Percentiles rank a stretch among this genome's conserved stretches.
phyloP scores from a whole-genome alignment of 2,329 filamentous ascomycete species.

The Calonectria pseudoturangicola region DNA sequence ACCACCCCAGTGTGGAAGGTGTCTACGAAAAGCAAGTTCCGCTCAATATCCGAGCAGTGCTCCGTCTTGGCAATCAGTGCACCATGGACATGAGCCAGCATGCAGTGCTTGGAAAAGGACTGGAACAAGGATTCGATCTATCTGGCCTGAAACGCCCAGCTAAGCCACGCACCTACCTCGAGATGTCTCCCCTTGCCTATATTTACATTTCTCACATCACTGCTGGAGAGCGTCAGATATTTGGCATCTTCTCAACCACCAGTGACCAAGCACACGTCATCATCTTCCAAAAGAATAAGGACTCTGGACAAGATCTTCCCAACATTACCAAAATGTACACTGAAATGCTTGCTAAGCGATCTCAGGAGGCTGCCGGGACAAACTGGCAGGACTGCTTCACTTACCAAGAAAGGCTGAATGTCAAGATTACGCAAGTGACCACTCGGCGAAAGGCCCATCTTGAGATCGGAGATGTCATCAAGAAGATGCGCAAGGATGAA shows the following conservation, averaged over 20 bases:
- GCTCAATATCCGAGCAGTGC: conserved; percentile 87
- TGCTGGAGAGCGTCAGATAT: conserved; percentile 92
- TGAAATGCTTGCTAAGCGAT: conserved; percentile 81
- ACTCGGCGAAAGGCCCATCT: conserved; percentile 92
- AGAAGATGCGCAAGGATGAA: conserved; percentile 93
- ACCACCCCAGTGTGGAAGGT: conserved; percentile 95
- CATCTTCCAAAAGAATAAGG: conserved; percentile 88
- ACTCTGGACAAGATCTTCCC: conserved; percentile 86
- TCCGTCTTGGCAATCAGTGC: conserved; percentile 92
- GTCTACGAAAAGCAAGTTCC: conserved; percentile 97
- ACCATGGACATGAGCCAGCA: conserved; percentile 94
- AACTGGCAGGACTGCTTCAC: conserved; percentile 88
- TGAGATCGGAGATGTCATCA: conserved; percentile 90
- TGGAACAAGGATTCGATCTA: conserved; percentile 96
- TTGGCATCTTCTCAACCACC: conserved; percentile 91
- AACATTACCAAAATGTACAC: conserved; percentile 93
- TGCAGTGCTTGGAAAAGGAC: conserved; percentile 91
- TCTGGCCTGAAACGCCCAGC: conserved; percentile 81
- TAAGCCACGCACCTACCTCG: conserved; percentile 82
- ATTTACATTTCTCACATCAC: conserved; percentile 95
- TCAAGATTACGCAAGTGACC: conserved; percentile 91
- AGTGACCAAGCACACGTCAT: conserved; percentile 88
- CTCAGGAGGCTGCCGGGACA: conserved; percentile 79
- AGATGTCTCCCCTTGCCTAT: conserved; percentile 84
- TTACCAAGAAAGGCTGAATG: conserved; percentile 90